Evolutionary conservation across 768 basidiomycete species (phyloP).

Genomic region (Boletus rubescentipes): DNA sequence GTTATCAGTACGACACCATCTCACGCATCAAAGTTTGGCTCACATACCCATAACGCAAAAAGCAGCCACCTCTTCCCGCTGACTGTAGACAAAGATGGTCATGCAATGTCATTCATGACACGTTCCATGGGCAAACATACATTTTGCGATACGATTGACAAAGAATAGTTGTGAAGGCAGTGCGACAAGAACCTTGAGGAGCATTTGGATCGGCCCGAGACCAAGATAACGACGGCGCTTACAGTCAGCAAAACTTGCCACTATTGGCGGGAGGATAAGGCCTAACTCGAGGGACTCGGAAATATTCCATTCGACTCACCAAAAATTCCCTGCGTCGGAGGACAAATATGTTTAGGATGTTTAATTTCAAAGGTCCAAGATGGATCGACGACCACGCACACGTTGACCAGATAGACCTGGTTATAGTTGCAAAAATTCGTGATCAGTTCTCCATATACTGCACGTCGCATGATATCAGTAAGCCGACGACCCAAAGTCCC

Average conservation of each 20-base stretch:
- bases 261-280: slow-evolving; percentile 3
- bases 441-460: slow-evolving; percentile 16
- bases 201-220: neutral
- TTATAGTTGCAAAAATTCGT: slow-evolving; percentile 14
- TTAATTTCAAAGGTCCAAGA: neutral
- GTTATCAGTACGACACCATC: slow-evolving; percentile 1
- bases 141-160: slow-evolving; percentile 18
- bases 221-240: neutral
- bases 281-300: neutral
- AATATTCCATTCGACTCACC: slow-evolving; percentile 4
- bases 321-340: slow-evolving; percentile 10
- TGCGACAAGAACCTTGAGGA: slow-evolving; percentile 10
- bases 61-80: slow-evolving; percentile 12
- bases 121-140: slow-evolving; percentile 7
- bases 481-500: neutral
- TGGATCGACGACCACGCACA: slow-evolving; percentile 6
- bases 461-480: slow-evolving; percentile 1
- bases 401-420: slow-evolving; percentile 5
- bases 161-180: slow-evolving; percentile 21
- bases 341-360: neutral
- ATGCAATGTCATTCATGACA: neutral
- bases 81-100: slow-evolving; percentile 5
- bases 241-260: slow-evolving; percentile 24
- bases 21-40: neutral
- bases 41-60: slow-evolving; percentile 17